Conservation (phyloP, 345 rosid genomes). For the Garcia nutans region DNA sequence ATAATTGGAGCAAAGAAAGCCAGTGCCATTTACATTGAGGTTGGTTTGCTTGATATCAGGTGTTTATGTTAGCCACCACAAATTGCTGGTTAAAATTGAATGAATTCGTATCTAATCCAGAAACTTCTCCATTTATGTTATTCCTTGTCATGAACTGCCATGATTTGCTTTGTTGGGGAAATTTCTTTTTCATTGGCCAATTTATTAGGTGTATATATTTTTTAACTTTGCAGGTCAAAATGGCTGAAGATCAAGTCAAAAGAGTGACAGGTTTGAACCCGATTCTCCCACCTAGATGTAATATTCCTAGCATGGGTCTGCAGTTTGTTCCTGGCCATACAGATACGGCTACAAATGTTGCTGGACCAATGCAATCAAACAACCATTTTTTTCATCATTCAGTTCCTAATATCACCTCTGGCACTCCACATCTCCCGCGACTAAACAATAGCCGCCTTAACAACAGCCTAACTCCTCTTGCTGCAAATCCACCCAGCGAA, state of each 20-base stretch:
- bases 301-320: constrained; percentile 17
- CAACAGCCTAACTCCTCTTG: constrained; percentile 23
- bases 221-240: constrained; percentile 69
- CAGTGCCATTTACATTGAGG: background rate
- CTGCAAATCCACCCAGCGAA: constrained; percentile 19
- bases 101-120: background rate
- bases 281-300: constrained; percentile 54
- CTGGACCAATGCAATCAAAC: constrained; percentile 37
- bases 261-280: constrained; percentile 85
- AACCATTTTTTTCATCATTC: constrained; percentile 45
- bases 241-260: constrained; percentile 98
- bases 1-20: constrained; percentile 3
- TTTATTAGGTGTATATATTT: constrained; percentile 15
- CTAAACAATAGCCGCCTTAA: constrained; percentile 29
- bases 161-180: constrained; percentile 1
- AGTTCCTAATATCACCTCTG: constrained; percentile 28
- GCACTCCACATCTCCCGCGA: constrained; percentile 35
- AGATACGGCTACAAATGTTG: constrained; percentile 7
- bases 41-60: constrained; percentile 1
- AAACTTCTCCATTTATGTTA: background rate
- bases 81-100: background rate
- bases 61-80: background rate
- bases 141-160: background rate
- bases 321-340: constrained; percentile 20
- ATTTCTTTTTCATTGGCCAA: constrained; percentile 10